phyloP scores from a whole-genome alignment of 2,329 filamentous ascomycete genomes.

The Clonostachys byssicola region DNA sequence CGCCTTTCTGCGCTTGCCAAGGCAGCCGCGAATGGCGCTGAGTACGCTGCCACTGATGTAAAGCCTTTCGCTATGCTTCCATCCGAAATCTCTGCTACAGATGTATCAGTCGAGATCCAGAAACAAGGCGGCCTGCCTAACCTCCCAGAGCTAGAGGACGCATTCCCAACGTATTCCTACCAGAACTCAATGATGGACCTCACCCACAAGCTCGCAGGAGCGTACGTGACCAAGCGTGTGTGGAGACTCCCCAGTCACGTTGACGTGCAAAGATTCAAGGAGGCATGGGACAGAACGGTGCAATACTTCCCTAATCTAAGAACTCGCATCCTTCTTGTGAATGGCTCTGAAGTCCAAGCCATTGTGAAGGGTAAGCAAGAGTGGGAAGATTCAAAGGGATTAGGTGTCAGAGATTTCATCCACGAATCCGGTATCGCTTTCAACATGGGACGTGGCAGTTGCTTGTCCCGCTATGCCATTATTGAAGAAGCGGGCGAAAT shows the following conservation, averaged over 20 bases:
- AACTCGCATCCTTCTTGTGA: conserved; percentile 4
- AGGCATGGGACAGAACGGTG: conserved; percentile 6
- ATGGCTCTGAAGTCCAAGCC: not conserved
- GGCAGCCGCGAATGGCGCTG: not conserved
- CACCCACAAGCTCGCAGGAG: conserved; percentile 4
- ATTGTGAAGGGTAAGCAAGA: not conserved
- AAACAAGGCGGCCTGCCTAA: not conserved
- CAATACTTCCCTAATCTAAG: conserved; percentile 2
- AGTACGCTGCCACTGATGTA: not conserved
- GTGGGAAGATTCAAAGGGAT: conserved; percentile 1
- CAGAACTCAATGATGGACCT: conserved; percentile 4
- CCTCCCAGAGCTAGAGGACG: conserved; percentile 1
- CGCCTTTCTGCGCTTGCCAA: conserved; percentile 19
- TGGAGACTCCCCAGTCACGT: conserved; percentile 9
- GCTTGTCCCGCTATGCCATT: conserved; percentile 5
- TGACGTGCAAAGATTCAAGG: conserved; percentile 6
- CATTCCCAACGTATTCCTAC: not conserved
- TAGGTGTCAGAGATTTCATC: not conserved
- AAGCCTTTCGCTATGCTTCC: not conserved
- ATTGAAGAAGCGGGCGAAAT: conserved; percentile 2
- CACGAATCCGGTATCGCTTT: not conserved
- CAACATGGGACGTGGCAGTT: conserved; percentile 6
- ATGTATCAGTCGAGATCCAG: not conserved
- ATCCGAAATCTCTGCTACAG: not conserved
- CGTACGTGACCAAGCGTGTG: conserved; percentile 10